These are phyloP conservation scores for Metarhizium anisopliae DNA, from an alignment of 2,329 filamentous ascomycete genomes.

Conservation along the genomic window DNA sequence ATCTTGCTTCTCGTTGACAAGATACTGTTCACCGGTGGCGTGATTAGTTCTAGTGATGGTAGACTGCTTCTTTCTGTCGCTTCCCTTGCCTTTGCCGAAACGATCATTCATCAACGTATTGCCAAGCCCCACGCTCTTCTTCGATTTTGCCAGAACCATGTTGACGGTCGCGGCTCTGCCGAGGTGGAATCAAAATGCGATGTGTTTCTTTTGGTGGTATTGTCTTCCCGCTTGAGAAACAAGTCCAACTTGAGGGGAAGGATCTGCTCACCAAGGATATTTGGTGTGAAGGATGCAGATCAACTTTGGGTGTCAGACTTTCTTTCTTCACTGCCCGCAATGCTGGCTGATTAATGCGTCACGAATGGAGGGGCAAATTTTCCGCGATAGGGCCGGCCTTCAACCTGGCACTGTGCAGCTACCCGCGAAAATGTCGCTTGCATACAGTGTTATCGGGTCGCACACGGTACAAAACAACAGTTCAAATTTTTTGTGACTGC, in stretches of 20 bases:
- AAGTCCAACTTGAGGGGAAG: neutral
- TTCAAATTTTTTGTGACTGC: conserved; percentile 18
- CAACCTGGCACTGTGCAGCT: conserved; percentile 19
- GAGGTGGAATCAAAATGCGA: conserved; percentile 2
- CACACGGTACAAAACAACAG: conserved; percentile 15
- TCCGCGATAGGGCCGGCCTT: conserved; percentile 14
- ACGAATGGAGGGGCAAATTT: conserved; percentile 42
- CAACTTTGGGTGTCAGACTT: neutral
- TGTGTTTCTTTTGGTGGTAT: conserved; percentile 6
- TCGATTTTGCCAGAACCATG: conserved; percentile 73
- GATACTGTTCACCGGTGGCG: conserved; percentile 77
- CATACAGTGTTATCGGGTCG: conserved; percentile 20
- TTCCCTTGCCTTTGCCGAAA: conserved; percentile 86
- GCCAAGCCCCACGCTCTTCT: conserved; percentile 88
- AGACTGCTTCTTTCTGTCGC: conserved; percentile 63
- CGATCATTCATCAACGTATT: conserved; percentile 98
- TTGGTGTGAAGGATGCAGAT: conserved; percentile 1
- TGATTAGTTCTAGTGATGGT: conserved; percentile 62
- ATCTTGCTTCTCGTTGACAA: conserved; percentile 84
- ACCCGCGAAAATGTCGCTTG: fast-evolving
- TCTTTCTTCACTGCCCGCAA: neutral
- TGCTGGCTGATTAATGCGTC: conserved; percentile 28
- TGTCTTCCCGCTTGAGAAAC: neutral
- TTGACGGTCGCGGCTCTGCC: conserved; percentile 17
- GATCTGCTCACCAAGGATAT: neutral